Base-by-base conservation (phyloP, 192 early-diverging fungal genomes). In the Coemansia pectinata region DNA sequence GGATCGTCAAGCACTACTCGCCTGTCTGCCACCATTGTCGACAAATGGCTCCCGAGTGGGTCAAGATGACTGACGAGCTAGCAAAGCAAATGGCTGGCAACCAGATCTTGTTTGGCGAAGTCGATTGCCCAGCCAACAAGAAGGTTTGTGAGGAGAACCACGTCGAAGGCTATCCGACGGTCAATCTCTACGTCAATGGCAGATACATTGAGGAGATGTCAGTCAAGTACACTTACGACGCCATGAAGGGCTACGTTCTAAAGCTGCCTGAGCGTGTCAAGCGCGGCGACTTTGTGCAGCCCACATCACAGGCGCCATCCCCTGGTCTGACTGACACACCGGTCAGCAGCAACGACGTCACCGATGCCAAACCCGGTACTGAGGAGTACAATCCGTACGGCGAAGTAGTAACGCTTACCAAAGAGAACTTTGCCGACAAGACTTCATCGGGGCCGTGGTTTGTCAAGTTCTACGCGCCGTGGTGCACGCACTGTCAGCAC, bases 1-100 rank as follows among this genome's bases (percentile, higher is more conserved):
- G 94, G 94, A 89, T 96, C 58, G 77, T 96, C 34, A 88, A 93
- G 78, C 93, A 93, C 77, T 93, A 92, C 84, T 93, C 95, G 23
- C 96, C 96, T 10, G 90, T 88, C 86, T 95, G 94, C 69, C 80
- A 84, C 27, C 95, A 96, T 73, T 98, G 96, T 85, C 85, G 90
- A 70, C 72, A 72, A 2, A 87, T 98, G 77, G 91, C 89, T 4
- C 95, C 95, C 0, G 85, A 85, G 15, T 97, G 93, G 87, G 81
- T 85, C 7, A 74, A 89, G 39, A 62, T 97, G 74, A 91, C 91
- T 6, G 73, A 80, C 23, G 78, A 84, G 68, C 53, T 83, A 44
- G 80, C 76, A 3, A 69, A 57, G 34, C 57, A 72, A 47, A 61
- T 73, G 27, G 63, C 67, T 3, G 64, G 67, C 5, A 82, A 77